Evolutionary conservation across 2,329 filamentous ascomycete species (phyloP).

Genomic region (Decorospora gaudefroyi): DNA sequence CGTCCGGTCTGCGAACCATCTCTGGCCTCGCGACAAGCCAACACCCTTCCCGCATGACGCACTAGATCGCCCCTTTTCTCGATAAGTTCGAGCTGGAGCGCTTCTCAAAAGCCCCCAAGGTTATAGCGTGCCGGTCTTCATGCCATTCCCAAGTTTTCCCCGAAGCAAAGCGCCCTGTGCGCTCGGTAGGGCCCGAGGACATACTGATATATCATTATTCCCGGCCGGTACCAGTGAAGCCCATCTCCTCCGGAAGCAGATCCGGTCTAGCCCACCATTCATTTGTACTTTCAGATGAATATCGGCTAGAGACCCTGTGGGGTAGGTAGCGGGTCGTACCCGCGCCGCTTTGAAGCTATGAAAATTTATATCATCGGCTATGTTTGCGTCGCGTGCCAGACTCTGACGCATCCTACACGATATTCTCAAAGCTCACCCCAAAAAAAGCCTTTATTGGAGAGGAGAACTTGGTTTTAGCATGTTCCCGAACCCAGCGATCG

Average conservation of each 20-base stretch:
- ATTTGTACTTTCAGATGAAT: conserved; percentile 14
- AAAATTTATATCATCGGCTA: conserved; percentile 13
- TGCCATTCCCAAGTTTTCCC: neutral
- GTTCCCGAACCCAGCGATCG: conserved; percentile 45
- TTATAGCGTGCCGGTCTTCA: conserved; percentile 7
- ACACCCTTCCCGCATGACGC: conserved; percentile 7
- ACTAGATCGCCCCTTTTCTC: conserved; percentile 2
- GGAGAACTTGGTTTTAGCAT: no score
- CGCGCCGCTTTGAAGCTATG: conserved; percentile 13
- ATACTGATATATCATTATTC: conserved; percentile 17
- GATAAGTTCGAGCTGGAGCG: conserved; percentile 1
- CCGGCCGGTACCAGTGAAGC: conserved; percentile 16
- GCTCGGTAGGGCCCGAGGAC: conserved; percentile 1
- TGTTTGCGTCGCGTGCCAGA: neutral
- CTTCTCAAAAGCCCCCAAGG: no score
- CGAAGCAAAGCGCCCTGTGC: conserved; percentile 2
- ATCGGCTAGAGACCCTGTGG: conserved; percentile 8
- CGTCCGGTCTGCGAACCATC: conserved; percentile 2
- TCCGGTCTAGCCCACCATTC: conserved; percentile 8
- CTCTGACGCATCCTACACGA: conserved; percentile 6
- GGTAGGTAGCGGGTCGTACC: conserved; percentile 14
- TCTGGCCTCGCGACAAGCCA: neutral
- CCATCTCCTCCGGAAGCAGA: conserved; percentile 9
- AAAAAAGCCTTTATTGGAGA: conserved; percentile 8
- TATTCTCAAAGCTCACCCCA: conserved; percentile 1